Percentiles rank a stretch among this genome's conserved stretches.
These are phyloP conservation scores for Aspergillus indologenus DNA, from an alignment of 495 filamentous ascomycete species.

Conservation along the genomic window DNA sequence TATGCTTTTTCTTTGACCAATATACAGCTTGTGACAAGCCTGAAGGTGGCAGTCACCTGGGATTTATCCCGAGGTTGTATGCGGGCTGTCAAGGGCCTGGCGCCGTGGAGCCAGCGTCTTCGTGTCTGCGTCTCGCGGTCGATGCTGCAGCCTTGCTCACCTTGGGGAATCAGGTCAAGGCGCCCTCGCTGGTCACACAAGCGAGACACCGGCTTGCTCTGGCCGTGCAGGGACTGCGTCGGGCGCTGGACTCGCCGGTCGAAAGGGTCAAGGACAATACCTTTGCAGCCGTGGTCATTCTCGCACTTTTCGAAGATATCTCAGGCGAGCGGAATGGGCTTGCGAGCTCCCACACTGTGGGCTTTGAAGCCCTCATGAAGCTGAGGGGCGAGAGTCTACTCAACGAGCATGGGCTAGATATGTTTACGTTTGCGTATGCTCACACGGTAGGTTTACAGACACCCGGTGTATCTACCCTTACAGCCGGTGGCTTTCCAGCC, in stretches of 20 bases:
- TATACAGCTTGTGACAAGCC: constrained; percentile 30
- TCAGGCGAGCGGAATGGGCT: constrained; percentile 39
- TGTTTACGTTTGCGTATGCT: constrained; percentile 44
- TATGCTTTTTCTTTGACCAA: constrained; percentile 47
- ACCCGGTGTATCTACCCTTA: not conserved
- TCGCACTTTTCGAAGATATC: constrained; percentile 44
- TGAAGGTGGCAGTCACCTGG: constrained; percentile 31
- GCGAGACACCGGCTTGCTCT: constrained; percentile 37
- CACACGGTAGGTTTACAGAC: constrained; percentile 32
- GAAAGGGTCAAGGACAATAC: constrained; percentile 42
- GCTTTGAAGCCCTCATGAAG: constrained; percentile 41
- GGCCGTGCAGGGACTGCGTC: constrained; percentile 31
- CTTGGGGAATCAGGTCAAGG: constrained; percentile 31
- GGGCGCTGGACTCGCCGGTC: constrained; percentile 28
- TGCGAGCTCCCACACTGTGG: constrained; percentile 41
- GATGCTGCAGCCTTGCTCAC: constrained; percentile 41
- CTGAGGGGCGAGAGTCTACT: constrained; percentile 35
- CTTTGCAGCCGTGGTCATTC: constrained; percentile 38
- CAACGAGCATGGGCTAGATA: constrained; percentile 34
- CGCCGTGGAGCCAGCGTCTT: constrained; percentile 17
- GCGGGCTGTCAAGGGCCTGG: constrained; percentile 25
- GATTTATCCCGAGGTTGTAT: constrained; percentile 39
- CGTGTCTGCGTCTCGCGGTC: constrained; percentile 39
- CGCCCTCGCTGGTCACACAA: constrained; percentile 27
- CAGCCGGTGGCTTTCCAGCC: constrained; percentile 27